Evolutionary conservation across 306 rosid species (phyloP).

Genomic region (Crotalaria pallida): DNA sequence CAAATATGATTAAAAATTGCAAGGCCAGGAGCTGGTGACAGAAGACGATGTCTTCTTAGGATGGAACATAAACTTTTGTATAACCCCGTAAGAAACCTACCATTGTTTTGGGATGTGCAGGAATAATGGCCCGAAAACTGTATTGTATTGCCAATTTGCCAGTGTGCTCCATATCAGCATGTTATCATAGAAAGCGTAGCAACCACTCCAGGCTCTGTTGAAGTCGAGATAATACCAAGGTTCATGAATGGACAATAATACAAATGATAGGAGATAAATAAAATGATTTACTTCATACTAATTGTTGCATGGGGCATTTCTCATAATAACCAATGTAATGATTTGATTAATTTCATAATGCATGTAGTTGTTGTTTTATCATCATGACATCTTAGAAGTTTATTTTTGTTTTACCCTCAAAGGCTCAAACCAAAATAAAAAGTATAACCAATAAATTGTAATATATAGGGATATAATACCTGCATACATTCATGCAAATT

Average conservation of each 20-base stretch:
- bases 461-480: conserved; percentile 35
- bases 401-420: background rate
- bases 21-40: background rate
- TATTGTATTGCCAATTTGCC: conserved; percentile 5
- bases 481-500: conserved; percentile 72
- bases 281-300: background rate
- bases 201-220: conserved; percentile 83
- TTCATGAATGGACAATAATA: background rate
- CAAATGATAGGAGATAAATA: background rate
- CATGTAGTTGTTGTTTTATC: background rate
- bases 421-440: background rate
- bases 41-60: background rate
- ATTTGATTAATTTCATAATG: background rate
- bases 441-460: background rate
- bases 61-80: background rate
- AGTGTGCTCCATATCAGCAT: conserved; percentile 20
- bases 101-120: conserved; percentile 24
- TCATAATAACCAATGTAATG: background rate
- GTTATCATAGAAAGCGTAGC: conserved; percentile 52
- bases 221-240: conserved; percentile 18
- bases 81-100: conserved; percentile 15
- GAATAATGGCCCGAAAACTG: conserved; percentile 15
- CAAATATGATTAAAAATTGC: background rate
- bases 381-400: background rate
- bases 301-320: background rate